phyloP scores from a whole-genome alignment of 2,329 filamentous ascomycete genomes.

The Trichoderma arundinaceum region DNA sequence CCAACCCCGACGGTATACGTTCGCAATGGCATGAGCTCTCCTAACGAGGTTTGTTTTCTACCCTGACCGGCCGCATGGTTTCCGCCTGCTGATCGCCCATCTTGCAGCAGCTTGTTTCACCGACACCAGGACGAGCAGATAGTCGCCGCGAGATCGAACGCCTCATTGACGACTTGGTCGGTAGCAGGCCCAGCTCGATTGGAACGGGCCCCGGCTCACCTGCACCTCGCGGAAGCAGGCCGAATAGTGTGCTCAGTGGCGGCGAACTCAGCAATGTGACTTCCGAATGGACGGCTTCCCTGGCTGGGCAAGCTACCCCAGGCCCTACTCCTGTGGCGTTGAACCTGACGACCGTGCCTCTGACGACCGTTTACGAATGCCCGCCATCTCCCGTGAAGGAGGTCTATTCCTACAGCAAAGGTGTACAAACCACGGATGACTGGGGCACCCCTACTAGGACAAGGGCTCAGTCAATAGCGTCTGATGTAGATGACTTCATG shows the following conservation, averaged over 20 bases:
- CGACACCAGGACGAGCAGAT: conserved; percentile 71
- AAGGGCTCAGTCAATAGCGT: conserved; percentile 48
- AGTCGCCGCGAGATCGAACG: conserved; percentile 79
- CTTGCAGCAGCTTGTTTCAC: conserved; percentile 60
- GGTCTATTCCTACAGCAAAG: conserved; percentile 95
- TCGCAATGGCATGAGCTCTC: conserved; percentile 70
- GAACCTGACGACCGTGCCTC: conserved; percentile 73
- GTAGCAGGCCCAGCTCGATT: conserved; percentile 73
- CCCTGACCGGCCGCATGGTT: conserved; percentile 30
- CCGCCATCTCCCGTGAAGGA: conserved; percentile 78
- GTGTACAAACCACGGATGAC: conserved; percentile 85
- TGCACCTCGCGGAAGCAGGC: conserved; percentile 72
- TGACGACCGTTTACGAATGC: conserved; percentile 81
- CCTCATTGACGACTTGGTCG: conserved; percentile 82
- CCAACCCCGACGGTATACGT: conserved; percentile 70
- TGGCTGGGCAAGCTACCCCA: conserved; percentile 47
- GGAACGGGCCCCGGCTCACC: conserved; percentile 70
- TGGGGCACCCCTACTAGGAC: conserved; percentile 64
- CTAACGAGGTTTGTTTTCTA: conserved; percentile 68
- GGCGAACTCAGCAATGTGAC: conserved; percentile 79
- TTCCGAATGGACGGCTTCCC: conserved; percentile 63
- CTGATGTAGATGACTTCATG: conserved; percentile 66
- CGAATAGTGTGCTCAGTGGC: conserved; percentile 83
- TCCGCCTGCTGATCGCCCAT: conserved; percentile 19
- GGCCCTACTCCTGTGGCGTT: conserved; percentile 58